phyloP scores from a whole-genome alignment of 2,329 filamentous ascomycete genomes.

The Apiospora saccharicola region DNA sequence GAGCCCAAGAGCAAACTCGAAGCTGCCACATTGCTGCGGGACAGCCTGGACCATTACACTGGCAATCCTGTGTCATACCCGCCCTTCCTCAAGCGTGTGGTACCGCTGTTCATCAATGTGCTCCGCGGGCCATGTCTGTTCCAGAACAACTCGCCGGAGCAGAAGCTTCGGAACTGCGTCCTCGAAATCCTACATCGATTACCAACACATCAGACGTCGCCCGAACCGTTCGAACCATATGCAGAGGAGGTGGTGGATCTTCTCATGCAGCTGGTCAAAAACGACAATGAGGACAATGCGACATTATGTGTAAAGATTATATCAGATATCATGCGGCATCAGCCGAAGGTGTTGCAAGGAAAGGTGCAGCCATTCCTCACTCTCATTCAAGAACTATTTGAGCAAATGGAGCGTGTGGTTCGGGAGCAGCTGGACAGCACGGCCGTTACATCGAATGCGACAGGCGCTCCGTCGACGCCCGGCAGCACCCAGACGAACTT shows the following conservation, averaged over 20 bases:
- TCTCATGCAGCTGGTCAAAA: conserved; percentile 85
- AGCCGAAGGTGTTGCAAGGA: conserved; percentile 77
- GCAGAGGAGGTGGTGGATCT: conserved; percentile 89
- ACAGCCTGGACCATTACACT: conserved; percentile 92
- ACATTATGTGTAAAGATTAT: conserved; percentile 98
- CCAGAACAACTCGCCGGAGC: conserved; percentile 87
- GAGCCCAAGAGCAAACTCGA: conserved; percentile 84
- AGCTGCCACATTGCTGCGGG: conserved; percentile 84
- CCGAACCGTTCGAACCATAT: conserved; percentile 86
- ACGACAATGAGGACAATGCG: conserved; percentile 98
- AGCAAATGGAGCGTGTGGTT: conserved; percentile 94
- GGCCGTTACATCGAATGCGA: conserved; percentile 59
- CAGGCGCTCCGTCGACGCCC: conserved; percentile 71
- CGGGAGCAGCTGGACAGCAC: conserved; percentile 91
- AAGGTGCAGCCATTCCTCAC: conserved; percentile 90
- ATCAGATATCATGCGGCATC: conserved; percentile 94
- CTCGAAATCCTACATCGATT: conserved; percentile 95
- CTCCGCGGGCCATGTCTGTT: conserved; percentile 89
- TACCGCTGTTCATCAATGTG: conserved; percentile 88
- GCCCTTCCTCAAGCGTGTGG: conserved; percentile 83
- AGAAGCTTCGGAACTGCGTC: conserved; percentile 92
- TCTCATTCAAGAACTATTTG: conserved; percentile 94
- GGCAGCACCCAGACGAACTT: conserved; percentile 74
- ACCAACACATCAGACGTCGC: conserved; percentile 71
- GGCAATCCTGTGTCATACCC: conserved; percentile 74